Base-by-base conservation (phyloP, 768 basidiomycete species). In the Amanita pseudoporphyria region DNA sequence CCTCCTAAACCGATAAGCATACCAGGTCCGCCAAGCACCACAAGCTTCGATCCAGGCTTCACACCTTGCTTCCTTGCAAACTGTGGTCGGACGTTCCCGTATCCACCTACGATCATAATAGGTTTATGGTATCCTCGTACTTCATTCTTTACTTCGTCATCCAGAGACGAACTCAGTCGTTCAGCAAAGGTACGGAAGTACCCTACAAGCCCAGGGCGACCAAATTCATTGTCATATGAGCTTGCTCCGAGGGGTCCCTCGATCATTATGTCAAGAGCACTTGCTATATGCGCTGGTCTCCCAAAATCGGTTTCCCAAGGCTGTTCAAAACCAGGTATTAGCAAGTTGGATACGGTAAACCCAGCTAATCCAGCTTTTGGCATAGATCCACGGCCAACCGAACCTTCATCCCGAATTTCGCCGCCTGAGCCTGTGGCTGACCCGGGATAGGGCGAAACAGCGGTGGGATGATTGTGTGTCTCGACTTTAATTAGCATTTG, bases 141-240 rank as follows among this genome's bases (percentile, higher is more conserved):
- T 62, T 91, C 87, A 22, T 65, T 67, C 57, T 64, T 59, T 14
- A n/a, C 32, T 45, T 61, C 53, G 3, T 72, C 74, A 32, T 78
- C 78, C 31, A 65, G 62, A 7, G 71, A 67, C 24, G 78, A 62
- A 18, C 82, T 75, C 1, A 92, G 73, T 39, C 77, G 74, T 64
- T 96, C 89, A 9, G 84, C 76, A 67, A 96, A 97, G 0, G 96
- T 95, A 41, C 96, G 83, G 74, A 94, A 97, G 67, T 95, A 98
- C 2, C 96, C 96, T 3, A 84, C 67, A 14, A 99, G 74, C 3
- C 85, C 92, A 0, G 96, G 96, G 18, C 96, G 77, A 1, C 96
- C 96, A 57, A 98, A 98, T 63, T 99, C 95, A 64, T 99, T 95
- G 71, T 98, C 97, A 72, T 96, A 99, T 1, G 92, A 91, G 53